Base-by-base conservation (phyloP, 169 alveolate species). In the Eimeria maxima region DNA sequence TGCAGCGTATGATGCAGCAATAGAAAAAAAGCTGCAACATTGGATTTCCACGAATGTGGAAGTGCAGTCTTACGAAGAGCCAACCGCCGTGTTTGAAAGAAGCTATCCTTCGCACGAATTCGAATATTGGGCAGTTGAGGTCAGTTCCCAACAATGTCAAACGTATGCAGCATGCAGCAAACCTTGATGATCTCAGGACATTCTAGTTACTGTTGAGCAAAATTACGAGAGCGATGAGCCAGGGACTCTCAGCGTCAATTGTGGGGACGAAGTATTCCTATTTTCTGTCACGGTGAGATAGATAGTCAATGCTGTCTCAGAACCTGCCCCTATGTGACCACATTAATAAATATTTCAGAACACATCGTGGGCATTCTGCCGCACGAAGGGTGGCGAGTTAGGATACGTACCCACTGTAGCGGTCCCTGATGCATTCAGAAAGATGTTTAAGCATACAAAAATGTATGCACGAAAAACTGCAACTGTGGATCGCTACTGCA, bases 391-490 rank as follows among this genome's bases (percentile, higher is more conserved):
- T 38, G 88, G 88, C 42, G 57, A 42, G 63, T 78, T 78, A 8
- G 88, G 88, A 78, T 78, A 78, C 88, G 88, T 78, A 78, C 88
- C 88, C 38, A 78, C 88, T 20, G 88, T 78, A 3, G 88, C 88
- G 44, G 88, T 78, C 45, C 88, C 88, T 16, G 47, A 44, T n/a
- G 88, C 88, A 78, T 78, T 78, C 63, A 78, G 88, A 47, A 78
- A 78, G 22, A 78, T 78, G 63, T 42, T 78, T 78, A 78, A 78
- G 88, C 88, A 78, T 47, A 78, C 88, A 20, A 78, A n/a, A 44
- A 78, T 78, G 88, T 78, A 78, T 78, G 88, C 88, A 16, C 42
- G 88, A 78, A 13, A 27, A 16, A 78, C 88, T 47, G 88, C 88
- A 78, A 44, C n/a, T 78, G 88, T 78, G 65, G 88, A 78, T 22